Evolutionary conservation across 2,329 filamentous ascomycete species (phyloP).

Genomic region (Colletotrichum neosansevieriae): DNA sequence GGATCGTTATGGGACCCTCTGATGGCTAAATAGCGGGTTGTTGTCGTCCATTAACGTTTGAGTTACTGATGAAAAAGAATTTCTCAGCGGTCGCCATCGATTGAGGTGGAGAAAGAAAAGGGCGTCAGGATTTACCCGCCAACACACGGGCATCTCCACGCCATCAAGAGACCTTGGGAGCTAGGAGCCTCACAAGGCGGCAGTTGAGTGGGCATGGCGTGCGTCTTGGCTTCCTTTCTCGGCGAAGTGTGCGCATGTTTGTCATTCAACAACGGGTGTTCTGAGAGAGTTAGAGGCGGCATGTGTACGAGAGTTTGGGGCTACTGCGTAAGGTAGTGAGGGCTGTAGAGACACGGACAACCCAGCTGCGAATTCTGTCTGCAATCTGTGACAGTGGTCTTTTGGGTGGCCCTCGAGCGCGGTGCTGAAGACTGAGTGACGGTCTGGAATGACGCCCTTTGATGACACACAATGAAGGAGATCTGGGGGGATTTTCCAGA

Average conservation of each 20-base stretch:
- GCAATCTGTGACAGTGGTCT: background rate
- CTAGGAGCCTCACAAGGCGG: slow-evolving; percentile 22
- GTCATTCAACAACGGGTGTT: background rate
- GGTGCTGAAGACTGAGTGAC: background rate
- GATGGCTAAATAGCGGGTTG: slow-evolving; percentile 25
- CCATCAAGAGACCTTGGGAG: background rate
- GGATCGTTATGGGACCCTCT: background rate
- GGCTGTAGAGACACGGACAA: too few relatives aligned
- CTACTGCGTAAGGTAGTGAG: too few relatives aligned
- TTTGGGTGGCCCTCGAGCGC: background rate
- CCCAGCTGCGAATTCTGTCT: background rate
- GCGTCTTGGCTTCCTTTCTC: slow-evolving; percentile 38
- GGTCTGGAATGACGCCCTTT: slow-evolving; percentile 6
- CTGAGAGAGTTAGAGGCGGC: background rate
- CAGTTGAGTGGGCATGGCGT: slow-evolving; percentile 19
- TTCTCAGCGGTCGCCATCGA: slow-evolving; percentile 26
- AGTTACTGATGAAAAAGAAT: slow-evolving; percentile 27
- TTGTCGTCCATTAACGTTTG: background rate
- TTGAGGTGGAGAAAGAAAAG: slow-evolving; percentile 24
- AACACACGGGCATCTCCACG: background rate
- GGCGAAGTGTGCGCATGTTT: background rate
- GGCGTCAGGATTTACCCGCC: slow-evolving; percentile 25
- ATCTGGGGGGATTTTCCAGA: slow-evolving; percentile 3
- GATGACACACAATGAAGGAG: slow-evolving; percentile 12
- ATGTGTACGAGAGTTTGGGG: slow-evolving; percentile 1